Percentiles rank a stretch among this genome's conserved stretches.
Conservation (phyloP, 768 basidiomycete genomes). For the Calocera viscosa region DNA sequence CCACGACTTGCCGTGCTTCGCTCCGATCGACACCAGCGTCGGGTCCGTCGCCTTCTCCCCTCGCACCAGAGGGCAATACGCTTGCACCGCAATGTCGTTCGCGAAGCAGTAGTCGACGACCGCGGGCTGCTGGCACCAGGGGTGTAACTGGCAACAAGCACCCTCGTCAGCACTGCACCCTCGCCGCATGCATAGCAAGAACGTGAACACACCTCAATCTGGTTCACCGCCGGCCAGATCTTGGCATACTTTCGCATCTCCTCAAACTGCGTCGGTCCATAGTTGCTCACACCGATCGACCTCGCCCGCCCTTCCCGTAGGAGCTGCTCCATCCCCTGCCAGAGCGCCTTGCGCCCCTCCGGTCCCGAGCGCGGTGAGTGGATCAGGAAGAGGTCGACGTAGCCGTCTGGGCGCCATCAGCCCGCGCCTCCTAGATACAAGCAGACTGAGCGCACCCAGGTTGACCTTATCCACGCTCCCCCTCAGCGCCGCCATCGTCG, state of each 20-base stretch:
- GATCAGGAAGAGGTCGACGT: slow-evolving; percentile 66
- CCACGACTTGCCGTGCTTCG: slow-evolving; percentile 49
- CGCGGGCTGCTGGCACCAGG: slow-evolving; percentile 20
- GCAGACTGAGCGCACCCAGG: slow-evolving; percentile 21
- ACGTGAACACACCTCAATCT: slow-evolving; percentile 48
- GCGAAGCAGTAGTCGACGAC: slow-evolving; percentile 18
- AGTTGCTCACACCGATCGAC: slow-evolving; percentile 74
- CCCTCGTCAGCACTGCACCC: background rate
- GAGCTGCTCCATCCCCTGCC: slow-evolving; percentile 54
- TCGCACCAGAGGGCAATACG: slow-evolving; percentile 20
- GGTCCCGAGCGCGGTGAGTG: slow-evolving; percentile 58
- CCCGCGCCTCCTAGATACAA: background rate
- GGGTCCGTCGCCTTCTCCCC: background rate
- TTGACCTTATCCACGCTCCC: slow-evolving; percentile 43
- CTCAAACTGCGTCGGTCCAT: slow-evolving; percentile 56
- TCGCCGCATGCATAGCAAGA: background rate
- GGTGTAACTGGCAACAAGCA: slow-evolving; percentile 20
- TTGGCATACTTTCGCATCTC: slow-evolving; percentile 54
- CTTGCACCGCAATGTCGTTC: slow-evolving; percentile 15
- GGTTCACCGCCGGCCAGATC: slow-evolving; percentile 61
- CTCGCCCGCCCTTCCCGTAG: slow-evolving; percentile 50
- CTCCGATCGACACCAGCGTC: slow-evolving; percentile 16
- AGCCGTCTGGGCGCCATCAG: slow-evolving; percentile 25
- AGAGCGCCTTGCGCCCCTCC: slow-evolving; percentile 53
- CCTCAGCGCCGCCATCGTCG: slow-evolving; percentile 45